These are phyloP conservation scores for Fraxinus platypoda DNA, from an alignment of 305 asterid species.

Conservation along the genomic window DNA sequence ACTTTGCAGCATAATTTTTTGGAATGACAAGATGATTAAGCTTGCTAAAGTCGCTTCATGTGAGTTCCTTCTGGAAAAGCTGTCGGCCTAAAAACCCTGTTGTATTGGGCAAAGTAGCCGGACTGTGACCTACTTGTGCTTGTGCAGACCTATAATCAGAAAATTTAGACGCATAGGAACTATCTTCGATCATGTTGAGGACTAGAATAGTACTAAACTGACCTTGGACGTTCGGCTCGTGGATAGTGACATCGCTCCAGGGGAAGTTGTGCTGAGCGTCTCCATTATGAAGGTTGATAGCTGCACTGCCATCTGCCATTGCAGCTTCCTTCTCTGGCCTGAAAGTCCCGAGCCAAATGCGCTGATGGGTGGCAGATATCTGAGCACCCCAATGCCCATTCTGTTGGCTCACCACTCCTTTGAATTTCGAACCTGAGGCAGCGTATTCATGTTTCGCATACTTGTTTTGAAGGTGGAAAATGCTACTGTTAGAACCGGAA, in stretches of 20 bases:
- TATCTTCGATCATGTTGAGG: slow-evolving; percentile 47
- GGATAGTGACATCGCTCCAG: slow-evolving; percentile 29
- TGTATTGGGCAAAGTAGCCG: neutral
- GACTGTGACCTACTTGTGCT: neutral
- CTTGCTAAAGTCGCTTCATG: slow-evolving; percentile 44
- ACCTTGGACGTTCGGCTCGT: slow-evolving; percentile 34
- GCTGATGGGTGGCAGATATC: slow-evolving; percentile 44
- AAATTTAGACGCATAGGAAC: slow-evolving; percentile 35
- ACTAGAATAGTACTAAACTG: slow-evolving; percentile 34
- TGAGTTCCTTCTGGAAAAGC: slow-evolving; percentile 45
- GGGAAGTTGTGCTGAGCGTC: slow-evolving; percentile 34
- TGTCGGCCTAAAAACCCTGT: neutral
- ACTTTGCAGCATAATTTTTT: slow-evolving; percentile 26
- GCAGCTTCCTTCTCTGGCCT: slow-evolving; percentile 51
- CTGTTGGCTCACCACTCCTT: slow-evolving; percentile 40
- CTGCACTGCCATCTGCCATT: slow-evolving; percentile 43
- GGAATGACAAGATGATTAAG: slow-evolving; percentile 43
- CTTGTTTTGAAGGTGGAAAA: neutral
- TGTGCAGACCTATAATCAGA: slow-evolving; percentile 29
- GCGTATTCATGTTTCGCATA: neutral
- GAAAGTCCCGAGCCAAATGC: slow-evolving; percentile 54
- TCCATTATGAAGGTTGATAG: slow-evolving; percentile 33
- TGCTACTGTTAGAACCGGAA: slow-evolving; percentile 23
- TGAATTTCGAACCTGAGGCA: slow-evolving; percentile 21
- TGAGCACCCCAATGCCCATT: slow-evolving; percentile 57